Evolutionary conservation across 2,329 filamentous ascomycete genomes (phyloP).

Genomic region (Scopulariopsis brevicaulis): DNA sequence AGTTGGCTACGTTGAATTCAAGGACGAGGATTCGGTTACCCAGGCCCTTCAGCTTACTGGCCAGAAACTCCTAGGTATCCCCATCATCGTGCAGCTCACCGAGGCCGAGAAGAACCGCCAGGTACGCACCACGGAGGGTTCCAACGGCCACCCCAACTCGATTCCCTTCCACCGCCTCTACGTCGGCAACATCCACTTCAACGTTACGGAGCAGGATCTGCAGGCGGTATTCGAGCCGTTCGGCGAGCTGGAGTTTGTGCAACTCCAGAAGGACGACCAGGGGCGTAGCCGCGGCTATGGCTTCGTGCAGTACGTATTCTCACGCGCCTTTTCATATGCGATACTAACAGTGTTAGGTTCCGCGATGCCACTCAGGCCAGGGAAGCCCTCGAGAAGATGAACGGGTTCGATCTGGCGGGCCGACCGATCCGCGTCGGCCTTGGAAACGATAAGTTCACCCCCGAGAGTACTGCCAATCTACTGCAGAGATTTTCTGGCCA

Average conservation of each 20-base stretch:
- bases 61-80: constrained; percentile 96
- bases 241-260: constrained; percentile 93
- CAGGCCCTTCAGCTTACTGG: constrained; percentile 96
- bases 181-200: constrained; percentile 99
- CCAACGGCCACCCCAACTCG: constrained; percentile 61
- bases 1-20: constrained; percentile 99
- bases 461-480: constrained; percentile 87
- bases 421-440: constrained; percentile 96
- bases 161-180: constrained; percentile 97
- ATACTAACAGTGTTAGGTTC: constrained; percentile 52
- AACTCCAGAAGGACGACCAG: constrained; percentile 91
- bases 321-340: neutral
- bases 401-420: constrained; percentile 94
- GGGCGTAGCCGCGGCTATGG: constrained; percentile 90
- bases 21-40: constrained; percentile 84
- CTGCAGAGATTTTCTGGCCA: constrained; percentile 84
- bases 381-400: constrained; percentile 97
- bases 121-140: constrained; percentile 68
- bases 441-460: constrained; percentile 99
- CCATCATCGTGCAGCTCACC: constrained; percentile 95
- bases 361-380: constrained; percentile 83
- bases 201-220: constrained; percentile 91
- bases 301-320: constrained; percentile 83
- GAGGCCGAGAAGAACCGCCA: constrained; percentile 99
- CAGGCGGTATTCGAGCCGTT: constrained; percentile 96